Evolutionary conservation across 805 yeast genomes (phyloP), one percentile per base, ranked within the genome.

Genomic region (Candida piceae): DNA sequence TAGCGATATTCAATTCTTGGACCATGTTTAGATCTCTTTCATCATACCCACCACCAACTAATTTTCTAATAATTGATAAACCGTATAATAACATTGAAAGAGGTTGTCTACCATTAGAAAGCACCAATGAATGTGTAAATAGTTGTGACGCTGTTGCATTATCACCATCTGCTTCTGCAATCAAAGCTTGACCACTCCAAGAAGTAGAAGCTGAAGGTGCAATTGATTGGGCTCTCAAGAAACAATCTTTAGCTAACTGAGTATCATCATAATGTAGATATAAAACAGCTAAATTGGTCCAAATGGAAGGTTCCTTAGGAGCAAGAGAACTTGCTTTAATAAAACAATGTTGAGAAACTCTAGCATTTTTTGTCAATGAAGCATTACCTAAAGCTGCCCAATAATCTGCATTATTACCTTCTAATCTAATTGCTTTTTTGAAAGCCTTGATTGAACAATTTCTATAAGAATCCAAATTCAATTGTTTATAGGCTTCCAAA

Each of bases 271-370:
- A 68, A 21, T 74, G 67, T 40, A 90, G 61, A 47, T 84, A 89
- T 24, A 93, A 64, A 6, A 84, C 72, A 0, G 95, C 96, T 40
- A 93, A 63, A 48, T 86, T 85, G 12, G 80, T 71, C 96, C 97
- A 93, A 5, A 80, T 72, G 13, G 63, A 63, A 4, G 81, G 74
- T 38, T 84, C 84, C 36, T 76, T 74, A 6, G 84, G 74, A 32
- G 84, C 80, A 27, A 88, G 60, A 0, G 84, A 69, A 2, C 80
- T 62, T 1, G 97, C 89, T 44, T 85, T 82, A 49, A 93, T 84
- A 50, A 84, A 86, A 57, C 96, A 87, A 62, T 93, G 99, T 60
- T 93, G 99, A 0, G 97, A 69, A 6, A 86, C 83, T 32, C 74
- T 71, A 0, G 90, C 80, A 45, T 78, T 83, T 4, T 67, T 59